Conservation (phyloP, 805 yeast genomes). For the Hanseniaspora mollemarum region DNA sequence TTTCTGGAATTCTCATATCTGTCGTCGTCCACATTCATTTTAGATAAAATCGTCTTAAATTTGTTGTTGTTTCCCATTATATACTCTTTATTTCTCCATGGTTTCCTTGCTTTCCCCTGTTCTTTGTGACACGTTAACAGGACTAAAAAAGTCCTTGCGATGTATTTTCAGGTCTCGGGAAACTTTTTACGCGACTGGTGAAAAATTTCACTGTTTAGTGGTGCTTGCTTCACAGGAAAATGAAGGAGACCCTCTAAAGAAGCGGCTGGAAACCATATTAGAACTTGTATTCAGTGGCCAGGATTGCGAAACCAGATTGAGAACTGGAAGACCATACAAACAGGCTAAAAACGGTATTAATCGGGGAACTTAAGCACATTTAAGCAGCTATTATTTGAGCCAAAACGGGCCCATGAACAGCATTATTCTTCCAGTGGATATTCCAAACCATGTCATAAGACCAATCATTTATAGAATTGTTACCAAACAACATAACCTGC, state of each 20-base stretch:
- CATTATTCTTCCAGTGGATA: constrained; percentile 45
- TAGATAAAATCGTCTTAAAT: constrained; percentile 1
- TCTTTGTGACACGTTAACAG: neutral
- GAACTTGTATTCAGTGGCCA: too few species aligned
- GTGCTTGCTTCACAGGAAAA: too few species aligned
- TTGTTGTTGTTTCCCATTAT: constrained; percentile 1
- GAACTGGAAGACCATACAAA: too few species aligned
- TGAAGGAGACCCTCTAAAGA: too few species aligned
- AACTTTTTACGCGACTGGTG: neutral
- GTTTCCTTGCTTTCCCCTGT: neutral
- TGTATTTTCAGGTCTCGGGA: neutral
- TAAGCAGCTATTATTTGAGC: constrained; percentile 28
- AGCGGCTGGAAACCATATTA: too few species aligned
- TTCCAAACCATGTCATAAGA: constrained; percentile 71
- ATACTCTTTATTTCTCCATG: neutral
- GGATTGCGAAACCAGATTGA: too few species aligned
- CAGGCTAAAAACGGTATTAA: too few species aligned
- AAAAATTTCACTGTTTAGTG: too few species aligned
- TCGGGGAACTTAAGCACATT: neutral
- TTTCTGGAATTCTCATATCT: neutral
- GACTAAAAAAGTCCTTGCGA: neutral
- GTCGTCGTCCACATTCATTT: constrained; percentile 1
- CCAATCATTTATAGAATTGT: constrained; percentile 85
- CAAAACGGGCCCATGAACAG: constrained; percentile 35
- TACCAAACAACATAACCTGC: constrained; percentile 80